phyloP scores from a whole-genome alignment of 495 filamentous ascomycete species.

The Aspergillus affinis region DNA sequence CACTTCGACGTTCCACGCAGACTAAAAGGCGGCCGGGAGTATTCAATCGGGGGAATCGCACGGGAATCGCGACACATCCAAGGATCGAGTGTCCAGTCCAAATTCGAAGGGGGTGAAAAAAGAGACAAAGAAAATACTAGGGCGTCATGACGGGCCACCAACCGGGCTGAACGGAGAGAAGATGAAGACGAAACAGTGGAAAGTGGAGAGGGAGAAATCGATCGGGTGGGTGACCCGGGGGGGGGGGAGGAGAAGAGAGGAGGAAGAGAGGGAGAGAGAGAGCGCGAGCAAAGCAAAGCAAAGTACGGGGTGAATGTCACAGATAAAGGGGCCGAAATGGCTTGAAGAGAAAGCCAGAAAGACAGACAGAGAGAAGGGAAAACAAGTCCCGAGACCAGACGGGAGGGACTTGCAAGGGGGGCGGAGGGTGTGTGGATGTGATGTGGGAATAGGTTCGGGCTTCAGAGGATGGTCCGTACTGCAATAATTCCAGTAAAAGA shows the following conservation, averaged over 20 bases:
- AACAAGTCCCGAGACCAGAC: constrained; percentile 1
- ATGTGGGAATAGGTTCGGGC: constrained; percentile 2
- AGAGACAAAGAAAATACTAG: constrained; percentile 20
- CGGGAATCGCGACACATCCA: constrained; percentile 21
- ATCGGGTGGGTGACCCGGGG: constrained; percentile 8
- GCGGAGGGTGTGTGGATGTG: background rate
- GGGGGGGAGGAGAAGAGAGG: constrained; percentile 9
- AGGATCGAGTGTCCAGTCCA: constrained; percentile 6
- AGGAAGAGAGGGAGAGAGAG: background rate
- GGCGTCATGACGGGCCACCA: constrained; percentile 30
- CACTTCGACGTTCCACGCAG: constrained; percentile 1
- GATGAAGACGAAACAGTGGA: constrained; percentile 17
- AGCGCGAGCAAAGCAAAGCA: background rate
- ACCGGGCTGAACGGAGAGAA: constrained; percentile 25
- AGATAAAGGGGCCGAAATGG: constrained; percentile 7
- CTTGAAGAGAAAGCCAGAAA: background rate
- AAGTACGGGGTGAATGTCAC: background rate
- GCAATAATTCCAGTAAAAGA: background rate
- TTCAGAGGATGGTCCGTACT: too few relatives aligned
- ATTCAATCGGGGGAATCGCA: constrained; percentile 14
- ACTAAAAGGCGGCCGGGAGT: constrained; percentile 18
- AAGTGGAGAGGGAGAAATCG: constrained; percentile 18
- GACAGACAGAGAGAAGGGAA: background rate
- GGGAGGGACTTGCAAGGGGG: background rate
- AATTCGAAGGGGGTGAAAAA: constrained; percentile 13